These are phyloP conservation scores for Exophiala spinifera DNA, from an alignment of 2,329 filamentous ascomycete species.

Conservation along the genomic window DNA sequence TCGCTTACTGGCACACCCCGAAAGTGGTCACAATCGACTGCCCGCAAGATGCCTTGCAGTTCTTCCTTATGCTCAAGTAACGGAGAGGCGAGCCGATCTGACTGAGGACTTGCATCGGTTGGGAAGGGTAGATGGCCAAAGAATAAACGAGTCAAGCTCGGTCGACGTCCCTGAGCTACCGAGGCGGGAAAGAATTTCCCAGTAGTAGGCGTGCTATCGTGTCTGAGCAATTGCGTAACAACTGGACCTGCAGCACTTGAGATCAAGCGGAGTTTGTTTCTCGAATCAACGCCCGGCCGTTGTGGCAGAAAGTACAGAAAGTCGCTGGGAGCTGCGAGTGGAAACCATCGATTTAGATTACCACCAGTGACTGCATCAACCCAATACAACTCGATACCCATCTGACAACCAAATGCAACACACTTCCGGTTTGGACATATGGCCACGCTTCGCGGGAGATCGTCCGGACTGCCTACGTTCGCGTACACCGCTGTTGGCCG, in stretches of 20 bases:
- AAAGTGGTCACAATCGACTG: conserved; percentile 57
- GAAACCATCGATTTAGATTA: conserved; percentile 39
- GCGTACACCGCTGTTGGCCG: conserved; percentile 37
- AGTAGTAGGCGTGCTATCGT: conserved; percentile 28
- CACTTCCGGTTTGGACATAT: conserved; percentile 64
- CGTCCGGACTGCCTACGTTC: conserved; percentile 58
- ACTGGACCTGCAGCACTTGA: conserved; percentile 49
- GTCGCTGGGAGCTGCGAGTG: conserved; percentile 42
- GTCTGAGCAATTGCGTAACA: conserved; percentile 24
- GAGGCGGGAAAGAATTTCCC: conserved; percentile 17
- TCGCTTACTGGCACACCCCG: conserved; percentile 63
- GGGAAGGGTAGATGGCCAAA: conserved; percentile 28
- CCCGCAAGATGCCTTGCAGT: conserved; percentile 37
- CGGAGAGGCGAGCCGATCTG: background rate
- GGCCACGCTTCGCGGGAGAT: conserved; percentile 63
- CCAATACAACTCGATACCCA: conserved; percentile 64
- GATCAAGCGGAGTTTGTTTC: conserved; percentile 59
- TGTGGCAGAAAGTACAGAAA: conserved; percentile 58
- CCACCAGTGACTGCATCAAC: conserved; percentile 46
- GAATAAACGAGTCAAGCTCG: conserved; percentile 28
- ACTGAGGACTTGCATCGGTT: conserved; percentile 5
- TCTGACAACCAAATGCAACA: conserved; percentile 63
- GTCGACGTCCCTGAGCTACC: conserved; percentile 16
- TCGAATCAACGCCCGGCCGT: conserved; percentile 50
- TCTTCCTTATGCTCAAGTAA: conserved; percentile 5